Base-by-base conservation (phyloP, 1,284 basidiomycete genomes). In the Boletellus deceptivus region DNA sequence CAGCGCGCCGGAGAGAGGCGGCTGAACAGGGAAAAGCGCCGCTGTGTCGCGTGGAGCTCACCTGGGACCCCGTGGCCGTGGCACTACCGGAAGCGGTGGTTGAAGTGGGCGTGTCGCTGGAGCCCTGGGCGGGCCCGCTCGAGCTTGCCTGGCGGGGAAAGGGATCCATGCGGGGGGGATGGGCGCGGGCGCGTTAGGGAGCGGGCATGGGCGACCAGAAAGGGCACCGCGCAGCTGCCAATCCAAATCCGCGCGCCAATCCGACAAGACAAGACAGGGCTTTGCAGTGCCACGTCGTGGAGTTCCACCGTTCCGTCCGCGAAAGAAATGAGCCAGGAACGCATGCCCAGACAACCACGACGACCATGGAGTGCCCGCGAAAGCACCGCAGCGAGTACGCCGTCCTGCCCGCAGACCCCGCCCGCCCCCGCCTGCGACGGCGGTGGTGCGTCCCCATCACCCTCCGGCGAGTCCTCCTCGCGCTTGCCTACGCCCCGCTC, bases 401-500 rank as follows among this genome's bases (percentile, higher is more conserved):
- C 7, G 13, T 31, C 1, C 33, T 64, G 6, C 46, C 57, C 3
- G 45, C 33, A 24, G 49, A 59, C 33, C 40, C 48, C 1, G 11
- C 8, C n/a, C 27, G 14, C 1, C 42, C 35, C 1, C 20, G 5
- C 1, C 49, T 50, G 14, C 51, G 63, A 14, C 54, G 59, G 0
- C 53, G 61, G 27, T 37, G 56, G 40, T 52, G 48, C 16, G 4
- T 58, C 18, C 22, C 43, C n/a, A 52, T 61, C 52, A 61, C 66
- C 0, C 49, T 67, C 16, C 64, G 69, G 3, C 67, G 70, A 3
- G 18, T 64, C 2, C 35, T 66, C 6, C 7, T 63, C 16, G 55
- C 54, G n/a, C 24, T 72, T 43, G 39, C 63, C 6, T 57, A 58
- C 24, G 35, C 60, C 9, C 64, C 64, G 0, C 24, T 71, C n/a